These are phyloP conservation scores for Batkoa obscura DNA, from an alignment of 371 early-diverging fungal species.

Conservation along the genomic window DNA sequence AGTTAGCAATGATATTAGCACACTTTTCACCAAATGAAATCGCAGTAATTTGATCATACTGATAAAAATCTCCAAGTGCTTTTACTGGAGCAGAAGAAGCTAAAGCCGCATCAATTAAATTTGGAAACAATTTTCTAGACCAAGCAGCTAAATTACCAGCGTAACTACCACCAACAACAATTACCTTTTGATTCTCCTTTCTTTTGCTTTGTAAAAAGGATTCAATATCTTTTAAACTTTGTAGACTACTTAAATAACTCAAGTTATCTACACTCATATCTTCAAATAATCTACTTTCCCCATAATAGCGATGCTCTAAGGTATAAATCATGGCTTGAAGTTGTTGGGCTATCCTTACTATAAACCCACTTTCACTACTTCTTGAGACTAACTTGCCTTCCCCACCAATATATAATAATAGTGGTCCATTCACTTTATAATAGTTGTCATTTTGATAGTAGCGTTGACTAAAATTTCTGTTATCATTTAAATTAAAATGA, in stretches of 20 bases:
- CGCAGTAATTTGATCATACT: slow-evolving; percentile 18
- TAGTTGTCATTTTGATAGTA: slow-evolving; percentile 35
- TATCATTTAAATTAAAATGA: no score
- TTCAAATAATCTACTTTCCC: slow-evolving; percentile 25
- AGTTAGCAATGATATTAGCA: background rate
- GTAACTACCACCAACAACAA: slow-evolving; percentile 48
- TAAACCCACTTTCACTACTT: slow-evolving; percentile 13
- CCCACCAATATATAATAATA: slow-evolving; percentile 13
- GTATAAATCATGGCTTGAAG: slow-evolving; percentile 40
- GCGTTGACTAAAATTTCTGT: slow-evolving; percentile 26
- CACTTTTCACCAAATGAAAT: background rate
- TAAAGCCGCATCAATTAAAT: slow-evolving; percentile 41
- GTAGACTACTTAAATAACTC: slow-evolving; percentile 26
- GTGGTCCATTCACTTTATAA: slow-evolving; percentile 45
- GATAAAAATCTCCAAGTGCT: slow-evolving; percentile 29
- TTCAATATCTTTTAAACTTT: slow-evolving; percentile 40
- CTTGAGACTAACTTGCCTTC: slow-evolving; percentile 11
- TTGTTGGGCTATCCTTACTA: slow-evolving; percentile 22
- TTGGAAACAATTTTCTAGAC: slow-evolving; percentile 40
- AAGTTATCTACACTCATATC: slow-evolving; percentile 12
- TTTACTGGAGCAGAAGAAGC: slow-evolving; percentile 51
- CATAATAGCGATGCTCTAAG: slow-evolving; percentile 61
- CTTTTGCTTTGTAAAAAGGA: slow-evolving; percentile 21
- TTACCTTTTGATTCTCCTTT: slow-evolving; percentile 28
- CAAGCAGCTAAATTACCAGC: slow-evolving; percentile 51